These are phyloP conservation scores for Penicillium daleae DNA, from an alignment of 495 filamentous ascomycete genomes.

Conservation along the genomic window DNA sequence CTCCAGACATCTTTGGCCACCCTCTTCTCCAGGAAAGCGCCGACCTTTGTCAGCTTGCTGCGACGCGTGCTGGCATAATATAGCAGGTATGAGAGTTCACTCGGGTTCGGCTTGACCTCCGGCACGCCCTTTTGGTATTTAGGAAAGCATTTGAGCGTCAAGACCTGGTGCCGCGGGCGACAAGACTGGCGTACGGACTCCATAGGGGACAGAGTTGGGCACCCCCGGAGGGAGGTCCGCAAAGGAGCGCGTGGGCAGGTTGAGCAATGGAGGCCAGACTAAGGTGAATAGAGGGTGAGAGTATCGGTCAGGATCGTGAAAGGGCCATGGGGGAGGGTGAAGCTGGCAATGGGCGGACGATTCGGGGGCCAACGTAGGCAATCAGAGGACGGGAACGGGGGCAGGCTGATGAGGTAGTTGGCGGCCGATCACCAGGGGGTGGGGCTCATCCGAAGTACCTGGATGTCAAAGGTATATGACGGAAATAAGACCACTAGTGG, in stretches of 20 bases:
- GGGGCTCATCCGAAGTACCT: constrained; percentile 21
- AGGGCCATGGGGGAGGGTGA: constrained; percentile 21
- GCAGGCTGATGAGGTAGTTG: constrained; percentile 35
- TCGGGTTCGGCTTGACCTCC: constrained; percentile 90
- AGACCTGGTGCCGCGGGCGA: constrained; percentile 90
- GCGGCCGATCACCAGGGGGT: constrained; percentile 36
- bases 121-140: constrained; percentile 83
- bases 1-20: constrained; percentile 85
- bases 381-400: constrained; percentile 33
- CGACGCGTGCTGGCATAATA: constrained; percentile 93
- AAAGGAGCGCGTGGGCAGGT: constrained; percentile 3
- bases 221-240: constrained; percentile 13
- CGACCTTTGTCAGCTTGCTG: constrained; percentile 93
- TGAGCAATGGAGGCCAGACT: background rate
- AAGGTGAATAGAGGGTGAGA: background rate
- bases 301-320: background rate
- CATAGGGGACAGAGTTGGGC: constrained; percentile 40
- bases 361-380: constrained; percentile 5
- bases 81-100: constrained; percentile 91
- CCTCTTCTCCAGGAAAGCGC: constrained; percentile 87
- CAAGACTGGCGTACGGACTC: constrained; percentile 63
- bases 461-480: background rate
- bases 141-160: constrained; percentile 93
- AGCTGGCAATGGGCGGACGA: constrained; percentile 11
- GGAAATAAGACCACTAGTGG: background rate